Evolutionary conservation across 352 stramenopile species (phyloP).

Genomic region (Phytophthora citrophthora): DNA sequence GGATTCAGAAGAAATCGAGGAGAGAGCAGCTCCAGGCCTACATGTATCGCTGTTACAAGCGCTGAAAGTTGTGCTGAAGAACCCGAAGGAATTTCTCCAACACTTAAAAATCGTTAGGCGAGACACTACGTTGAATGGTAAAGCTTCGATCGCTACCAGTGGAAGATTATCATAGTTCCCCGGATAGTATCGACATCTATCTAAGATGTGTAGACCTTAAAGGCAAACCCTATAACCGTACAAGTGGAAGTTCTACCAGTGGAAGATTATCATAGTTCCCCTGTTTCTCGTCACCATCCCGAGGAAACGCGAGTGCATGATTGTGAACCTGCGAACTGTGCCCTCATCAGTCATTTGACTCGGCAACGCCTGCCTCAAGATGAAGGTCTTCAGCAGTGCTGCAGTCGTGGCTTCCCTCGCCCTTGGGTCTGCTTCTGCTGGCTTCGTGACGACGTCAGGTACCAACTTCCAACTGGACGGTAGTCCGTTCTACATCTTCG

Average conservation of each 20-base stretch:
- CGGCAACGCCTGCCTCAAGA: neutral
- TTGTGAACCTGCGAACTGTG: neutral
- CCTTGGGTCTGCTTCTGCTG: conserved; percentile 12
- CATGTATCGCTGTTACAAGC: neutral
- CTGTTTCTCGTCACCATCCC: neutral
- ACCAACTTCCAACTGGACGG: conserved; percentile 38
- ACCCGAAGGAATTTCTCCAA: neutral
- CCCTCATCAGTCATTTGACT: neutral
- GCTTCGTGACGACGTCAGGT: conserved; percentile 38
- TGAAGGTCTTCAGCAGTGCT: conserved; percentile 31
- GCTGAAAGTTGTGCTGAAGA: neutral
- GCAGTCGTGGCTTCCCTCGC: conserved; percentile 13
- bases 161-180: no score
- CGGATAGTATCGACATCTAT: no score
- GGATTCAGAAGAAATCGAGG: neutral
- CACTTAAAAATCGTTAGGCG: neutral
- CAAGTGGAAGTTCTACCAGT: no score
- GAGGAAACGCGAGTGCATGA: neutral
- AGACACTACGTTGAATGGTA: no score
- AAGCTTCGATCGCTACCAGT: no score
- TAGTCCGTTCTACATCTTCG: conserved; percentile 39
- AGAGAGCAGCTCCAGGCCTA: neutral
- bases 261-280: no score
- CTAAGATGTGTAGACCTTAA: no score
- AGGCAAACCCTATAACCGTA: no score